Evolutionary conservation across 1,284 basidiomycete species (phyloP).

Genomic region (Peniophora sp.): DNA sequence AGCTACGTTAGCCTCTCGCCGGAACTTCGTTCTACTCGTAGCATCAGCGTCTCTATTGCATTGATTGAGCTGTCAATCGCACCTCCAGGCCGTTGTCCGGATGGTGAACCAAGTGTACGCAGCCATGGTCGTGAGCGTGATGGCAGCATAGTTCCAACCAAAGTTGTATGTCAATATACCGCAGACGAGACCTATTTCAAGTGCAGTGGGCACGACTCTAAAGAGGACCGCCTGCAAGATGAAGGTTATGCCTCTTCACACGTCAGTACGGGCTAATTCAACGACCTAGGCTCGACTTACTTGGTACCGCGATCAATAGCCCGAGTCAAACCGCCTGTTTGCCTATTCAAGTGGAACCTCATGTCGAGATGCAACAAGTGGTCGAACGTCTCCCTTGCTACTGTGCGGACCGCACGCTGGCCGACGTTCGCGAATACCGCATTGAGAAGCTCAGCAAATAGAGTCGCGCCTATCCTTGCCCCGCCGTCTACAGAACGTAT

Average conservation of each 20-base stretch:
- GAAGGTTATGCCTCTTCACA: constrained; percentile 86
- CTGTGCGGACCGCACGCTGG: constrained; percentile 88
- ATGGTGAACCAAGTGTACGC: constrained; percentile 98
- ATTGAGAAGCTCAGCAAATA: constrained; percentile 90
- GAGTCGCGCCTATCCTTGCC: constrained; percentile 82
- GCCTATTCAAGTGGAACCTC: constrained; percentile 87
- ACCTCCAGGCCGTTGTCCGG: constrained; percentile 93
- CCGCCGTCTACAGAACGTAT: constrained; percentile 62
- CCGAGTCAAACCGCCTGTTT: constrained; percentile 92
- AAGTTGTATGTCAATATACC: constrained; percentile 97
- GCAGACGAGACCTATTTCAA: constrained; percentile 96
- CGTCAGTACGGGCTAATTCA: constrained; percentile 1
- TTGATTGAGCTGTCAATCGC: constrained; percentile 12
- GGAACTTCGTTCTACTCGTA: constrained; percentile 73
- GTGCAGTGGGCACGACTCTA: constrained; percentile 90
- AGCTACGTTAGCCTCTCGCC: constrained; percentile 91
- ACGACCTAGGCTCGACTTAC: constrained; percentile 34
- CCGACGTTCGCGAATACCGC: constrained; percentile 96
- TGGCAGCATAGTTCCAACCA: constrained; percentile 92
- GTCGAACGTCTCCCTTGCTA: constrained; percentile 89
- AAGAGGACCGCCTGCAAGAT: constrained; percentile 91
- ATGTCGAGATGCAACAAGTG: constrained; percentile 90
- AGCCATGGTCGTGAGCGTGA: constrained; percentile 81
- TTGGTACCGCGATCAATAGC: constrained; percentile 98
- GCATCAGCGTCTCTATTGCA: not conserved